Evolutionary conservation across 345 rosid genomes (phyloP), one percentile per base, ranked within the genome.

Genomic region (Arabis alpina): DNA sequence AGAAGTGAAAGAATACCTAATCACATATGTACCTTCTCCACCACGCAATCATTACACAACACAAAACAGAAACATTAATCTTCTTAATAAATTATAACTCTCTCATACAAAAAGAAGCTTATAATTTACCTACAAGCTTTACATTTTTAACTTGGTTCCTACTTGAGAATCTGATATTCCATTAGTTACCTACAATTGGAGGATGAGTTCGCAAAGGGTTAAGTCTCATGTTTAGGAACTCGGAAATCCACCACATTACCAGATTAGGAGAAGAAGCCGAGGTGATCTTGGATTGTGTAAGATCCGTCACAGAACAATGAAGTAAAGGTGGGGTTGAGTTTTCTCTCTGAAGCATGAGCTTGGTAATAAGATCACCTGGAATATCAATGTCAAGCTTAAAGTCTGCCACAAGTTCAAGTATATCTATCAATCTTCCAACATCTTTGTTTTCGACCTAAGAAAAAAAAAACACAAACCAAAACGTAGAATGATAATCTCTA

Each of bases 381-480:
- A 67, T 4, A 67, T 41, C 23, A 30, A 67, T 67, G 19, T 54
- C 71, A 7, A 67, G 62, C 53, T 43, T 44, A 19, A 54, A 67
- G 30, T 49, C 68, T 19, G 43, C 68, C 54, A 49, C 68, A 12
- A 64, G 56, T 23, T 64, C 44, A 19, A 64, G 34, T 3, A 64
- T 19, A 19, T 56, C 56, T 64, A 32, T 63, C 16, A 63, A 63
- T 34, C 32, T 63, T 19, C 44, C 68, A 34, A 34, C 56, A 48
- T 19, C 34, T 6, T 36, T 47, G 32, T 19, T 49, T 47, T 63
- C 30, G 49, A 9, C 68, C 45, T 64, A 3, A 30, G 10, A 49
- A 9, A 56, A 36, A 36, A 6, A 6, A 1, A 5, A 45, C 28
- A 10, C 49, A 59, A 28, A 28, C 16, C 68, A 48, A 3, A 11